These are phyloP conservation scores for Vitis amurensis DNA, from an alignment of 164 flowering plant species.

Conservation along the genomic window DNA sequence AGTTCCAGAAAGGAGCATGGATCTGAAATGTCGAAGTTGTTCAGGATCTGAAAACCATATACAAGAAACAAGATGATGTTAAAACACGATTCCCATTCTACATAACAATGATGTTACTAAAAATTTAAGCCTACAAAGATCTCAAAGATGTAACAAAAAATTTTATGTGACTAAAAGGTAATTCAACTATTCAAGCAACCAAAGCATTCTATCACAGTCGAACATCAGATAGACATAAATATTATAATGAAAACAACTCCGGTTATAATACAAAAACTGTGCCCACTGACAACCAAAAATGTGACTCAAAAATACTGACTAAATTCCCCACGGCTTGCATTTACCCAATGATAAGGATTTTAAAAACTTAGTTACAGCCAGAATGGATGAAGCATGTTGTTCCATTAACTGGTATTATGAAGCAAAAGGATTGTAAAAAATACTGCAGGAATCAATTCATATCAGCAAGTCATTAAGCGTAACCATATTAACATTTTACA, in stretches of 20 bases:
- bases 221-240: no score
- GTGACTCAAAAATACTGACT: no score
- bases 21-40: slow-evolving; percentile 75
- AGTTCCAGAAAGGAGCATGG: slow-evolving; percentile 87
- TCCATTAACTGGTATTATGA: neutral
- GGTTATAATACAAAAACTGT: no score
- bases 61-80: neutral
- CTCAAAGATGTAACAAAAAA: no score
- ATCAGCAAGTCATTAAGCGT: neutral
- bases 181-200: no score
- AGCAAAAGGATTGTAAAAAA: neutral
- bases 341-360: no score
- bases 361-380: neutral
- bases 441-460: neutral
- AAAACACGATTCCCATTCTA: neutral
- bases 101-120: neutral
- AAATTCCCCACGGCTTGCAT: no score
- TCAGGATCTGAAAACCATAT: slow-evolving; percentile 56
- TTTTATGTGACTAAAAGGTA: no score
- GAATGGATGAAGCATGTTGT: neutral
- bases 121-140: no score
- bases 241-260: no score
- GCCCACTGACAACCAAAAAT: no score
- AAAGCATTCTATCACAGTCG: no score
- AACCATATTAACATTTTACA: neutral